Evolutionary conservation across 495 filamentous ascomycete species (phyloP).

Genomic region (Geopyxis carbonaria): DNA sequence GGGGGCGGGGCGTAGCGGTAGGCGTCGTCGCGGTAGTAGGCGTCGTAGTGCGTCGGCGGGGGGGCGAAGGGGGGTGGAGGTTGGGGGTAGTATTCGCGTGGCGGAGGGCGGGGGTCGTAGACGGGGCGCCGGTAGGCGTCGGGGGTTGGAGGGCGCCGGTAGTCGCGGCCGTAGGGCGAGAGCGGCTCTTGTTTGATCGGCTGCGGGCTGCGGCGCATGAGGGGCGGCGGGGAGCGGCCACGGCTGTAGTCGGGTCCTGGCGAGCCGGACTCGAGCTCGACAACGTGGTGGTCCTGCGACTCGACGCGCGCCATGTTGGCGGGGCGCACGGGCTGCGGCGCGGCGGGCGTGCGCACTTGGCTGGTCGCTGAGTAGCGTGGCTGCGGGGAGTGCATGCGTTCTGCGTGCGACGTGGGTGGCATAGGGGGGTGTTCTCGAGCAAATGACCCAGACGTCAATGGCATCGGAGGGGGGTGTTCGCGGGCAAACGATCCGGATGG

Average conservation of each 20-base stretch:
- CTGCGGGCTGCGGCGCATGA: slow-evolving; percentile 9
- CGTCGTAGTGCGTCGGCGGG: slow-evolving; percentile 13
- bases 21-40: slow-evolving; percentile 9
- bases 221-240: slow-evolving; percentile 6
- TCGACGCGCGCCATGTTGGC: slow-evolving; percentile 24
- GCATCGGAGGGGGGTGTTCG: no score
- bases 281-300: slow-evolving; percentile 18
- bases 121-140: slow-evolving; percentile 13
- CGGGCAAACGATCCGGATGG: background rate
- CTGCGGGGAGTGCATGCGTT: background rate
- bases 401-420: background rate
- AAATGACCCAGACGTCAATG: background rate
- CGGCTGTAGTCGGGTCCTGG: no score
- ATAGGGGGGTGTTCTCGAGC: background rate
- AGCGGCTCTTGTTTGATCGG: slow-evolving; percentile 7
- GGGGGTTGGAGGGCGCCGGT: slow-evolving; percentile 13
- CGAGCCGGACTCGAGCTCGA: slow-evolving; percentile 13
- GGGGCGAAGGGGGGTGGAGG: slow-evolving; percentile 6
- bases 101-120: slow-evolving; percentile 10
- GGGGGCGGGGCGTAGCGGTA: slow-evolving; percentile 10
- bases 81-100: slow-evolving; percentile 9
- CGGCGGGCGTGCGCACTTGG: slow-evolving; percentile 20
- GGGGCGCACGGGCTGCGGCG: slow-evolving; percentile 22
- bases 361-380: slow-evolving; percentile 8
- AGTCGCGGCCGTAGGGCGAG: no score